phyloP scores from a whole-genome alignment of 257 asterid species.

The Anisodus tanguticus region DNA sequence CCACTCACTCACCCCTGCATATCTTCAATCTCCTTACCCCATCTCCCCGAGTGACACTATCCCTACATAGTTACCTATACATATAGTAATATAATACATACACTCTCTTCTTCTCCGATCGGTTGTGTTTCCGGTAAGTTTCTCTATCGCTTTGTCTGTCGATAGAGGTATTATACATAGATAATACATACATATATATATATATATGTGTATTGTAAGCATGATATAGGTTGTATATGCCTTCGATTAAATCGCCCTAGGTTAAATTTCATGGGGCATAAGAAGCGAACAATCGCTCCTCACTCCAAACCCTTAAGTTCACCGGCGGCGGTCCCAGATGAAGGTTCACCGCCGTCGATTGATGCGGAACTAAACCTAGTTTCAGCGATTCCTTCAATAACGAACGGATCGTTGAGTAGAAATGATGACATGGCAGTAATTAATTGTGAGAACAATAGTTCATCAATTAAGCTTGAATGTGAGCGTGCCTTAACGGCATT shows the following conservation, averaged over 20 bases:
- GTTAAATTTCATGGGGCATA: slow-evolving; percentile 45
- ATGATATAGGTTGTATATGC: slow-evolving; percentile 28
- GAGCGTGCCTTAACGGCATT: slow-evolving; percentile 69
- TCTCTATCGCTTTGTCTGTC: not conserved
- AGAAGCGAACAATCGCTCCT: slow-evolving; percentile 50
- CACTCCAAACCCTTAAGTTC: slow-evolving; percentile 49
- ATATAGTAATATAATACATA: not conserved
- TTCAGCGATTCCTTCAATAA: not conserved
- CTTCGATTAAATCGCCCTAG: slow-evolving; percentile 37
- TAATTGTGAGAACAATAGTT: slow-evolving; percentile 8
- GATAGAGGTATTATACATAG: not conserved
- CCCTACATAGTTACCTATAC: slow-evolving; percentile 9
- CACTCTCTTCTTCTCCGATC: not conserved
- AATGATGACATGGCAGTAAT: not conserved
- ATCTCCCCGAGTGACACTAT: slow-evolving; percentile 9
- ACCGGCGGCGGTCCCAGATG: slow-evolving; percentile 32
- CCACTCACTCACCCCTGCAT: not conserved
- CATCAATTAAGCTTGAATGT: slow-evolving; percentile 61
- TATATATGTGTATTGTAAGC: not conserved
- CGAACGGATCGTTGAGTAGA: not conserved
- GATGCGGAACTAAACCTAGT: not conserved
- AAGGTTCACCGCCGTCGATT: not conserved
- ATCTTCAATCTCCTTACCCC: not conserved
- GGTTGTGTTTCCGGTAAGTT: slow-evolving; percentile 16
- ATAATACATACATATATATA: not conserved